phyloP scores from a whole-genome alignment of 257 asterid genomes.

The Orobanche coerulescens region DNA sequence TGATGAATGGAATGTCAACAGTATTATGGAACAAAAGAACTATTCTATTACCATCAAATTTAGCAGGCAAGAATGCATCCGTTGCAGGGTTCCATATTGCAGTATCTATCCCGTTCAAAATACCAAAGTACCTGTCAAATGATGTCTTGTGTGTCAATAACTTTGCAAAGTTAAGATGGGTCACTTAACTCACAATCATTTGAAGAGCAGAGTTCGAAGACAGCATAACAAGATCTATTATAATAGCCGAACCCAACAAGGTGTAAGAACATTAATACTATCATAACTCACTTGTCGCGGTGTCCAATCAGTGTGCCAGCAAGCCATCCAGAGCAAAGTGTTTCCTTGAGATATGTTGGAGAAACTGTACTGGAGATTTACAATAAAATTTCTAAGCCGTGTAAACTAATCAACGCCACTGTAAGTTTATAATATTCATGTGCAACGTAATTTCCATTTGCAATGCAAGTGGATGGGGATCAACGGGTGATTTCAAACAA shows the following conservation, averaged over 20 bases:
- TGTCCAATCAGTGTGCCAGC: slow-evolving; percentile 57
- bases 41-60: slow-evolving; percentile 64
- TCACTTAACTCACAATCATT: background rate
- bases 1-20: slow-evolving; percentile 15
- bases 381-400: slow-evolving; percentile 26
- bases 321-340: slow-evolving; percentile 92
- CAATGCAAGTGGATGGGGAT: slow-evolving; percentile 5
- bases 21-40: slow-evolving; percentile 15
- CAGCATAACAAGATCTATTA: background rate
- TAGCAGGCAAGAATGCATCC: slow-evolving; percentile 70
- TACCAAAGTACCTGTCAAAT: slow-evolving; percentile 57
- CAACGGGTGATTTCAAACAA: too few relatives aligned
- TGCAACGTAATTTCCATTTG: background rate
- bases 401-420: background rate
- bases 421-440: background rate
- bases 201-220: background rate
- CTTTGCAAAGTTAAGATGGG: background rate
- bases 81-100: slow-evolving; percentile 82
- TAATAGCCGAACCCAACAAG: background rate
- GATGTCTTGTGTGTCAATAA: background rate
- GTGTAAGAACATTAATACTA: too few relatives aligned
- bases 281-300: slow-evolving; percentile 74
- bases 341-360: slow-evolving; percentile 78
- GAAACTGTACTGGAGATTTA: slow-evolving; percentile 74
- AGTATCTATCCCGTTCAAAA: slow-evolving; percentile 77